phyloP scores from a whole-genome alignment of 129 eudicot genomes.

The Chrysanthemum lavandulifolium region DNA sequence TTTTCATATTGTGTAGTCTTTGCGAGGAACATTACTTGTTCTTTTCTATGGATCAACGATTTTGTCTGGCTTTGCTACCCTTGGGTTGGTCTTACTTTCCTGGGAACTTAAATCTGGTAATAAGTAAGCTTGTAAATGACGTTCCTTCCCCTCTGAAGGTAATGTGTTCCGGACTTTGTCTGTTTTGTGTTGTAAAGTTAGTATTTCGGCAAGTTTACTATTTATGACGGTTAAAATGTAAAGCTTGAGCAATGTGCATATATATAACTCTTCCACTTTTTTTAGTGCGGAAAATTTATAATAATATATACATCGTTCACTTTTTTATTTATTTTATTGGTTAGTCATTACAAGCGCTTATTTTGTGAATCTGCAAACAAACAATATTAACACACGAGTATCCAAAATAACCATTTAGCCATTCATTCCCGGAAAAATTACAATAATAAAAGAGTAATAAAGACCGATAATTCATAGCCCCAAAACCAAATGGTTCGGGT shows the following conservation, averaged over 20 bases:
- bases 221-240: too few species aligned
- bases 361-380: background rate
- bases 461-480: background rate
- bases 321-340: background rate
- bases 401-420: background rate
- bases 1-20: conserved; percentile 48
- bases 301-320: too few species aligned
- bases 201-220: too few species aligned
- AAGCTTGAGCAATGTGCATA: too few species aligned
- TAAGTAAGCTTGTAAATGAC: conserved; percentile 38
- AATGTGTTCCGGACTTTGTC: background rate
- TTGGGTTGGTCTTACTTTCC: conserved; percentile 61
- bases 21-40: conserved; percentile 66
- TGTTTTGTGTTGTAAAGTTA: too few species aligned
- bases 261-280: too few species aligned
- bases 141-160: too few species aligned
- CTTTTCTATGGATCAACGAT: conserved; percentile 57
- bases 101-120: conserved; percentile 56
- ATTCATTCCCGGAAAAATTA: background rate
- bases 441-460: background rate
- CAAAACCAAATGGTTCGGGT: background rate
- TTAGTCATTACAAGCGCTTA: background rate
- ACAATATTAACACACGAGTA: background rate
- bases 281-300: too few species aligned
- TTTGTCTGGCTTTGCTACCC: conserved; percentile 58